A percentile compares a stretch with the other conserved stretches of the same genome.
Conservation (phyloP, 768 basidiomycete species). For the Phanerochaete carnosa region DNA sequence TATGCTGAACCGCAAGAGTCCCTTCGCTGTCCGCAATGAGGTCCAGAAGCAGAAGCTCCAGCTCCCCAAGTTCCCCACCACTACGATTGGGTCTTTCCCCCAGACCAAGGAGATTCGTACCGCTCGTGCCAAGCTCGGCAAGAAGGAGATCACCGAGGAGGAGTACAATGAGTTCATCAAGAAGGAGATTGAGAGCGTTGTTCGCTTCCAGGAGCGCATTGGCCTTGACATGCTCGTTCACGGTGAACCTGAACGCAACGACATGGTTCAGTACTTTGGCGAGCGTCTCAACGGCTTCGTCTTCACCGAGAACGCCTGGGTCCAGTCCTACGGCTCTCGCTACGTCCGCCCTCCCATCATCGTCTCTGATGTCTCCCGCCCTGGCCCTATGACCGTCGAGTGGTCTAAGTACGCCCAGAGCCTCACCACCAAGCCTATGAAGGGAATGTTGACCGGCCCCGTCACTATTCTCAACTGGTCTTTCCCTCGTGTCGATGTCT, state of each 20-base stretch:
- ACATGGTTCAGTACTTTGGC: constrained; percentile 99
- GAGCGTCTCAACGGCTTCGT: constrained; percentile 93
- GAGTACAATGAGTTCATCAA: constrained; percentile 98
- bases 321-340: constrained; percentile 98
- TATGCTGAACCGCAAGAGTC: constrained; percentile 82
- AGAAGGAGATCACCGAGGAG: constrained; percentile 80
- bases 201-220: constrained; percentile 95
- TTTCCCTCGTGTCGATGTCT: constrained; percentile 98
- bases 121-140: constrained; percentile 92
- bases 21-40: constrained; percentile 84
- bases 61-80: constrained; percentile 97
- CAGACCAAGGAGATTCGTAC: constrained; percentile 99
- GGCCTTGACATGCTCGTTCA: constrained; percentile 97
- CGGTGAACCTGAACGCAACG: constrained; percentile 98
- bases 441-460: constrained; percentile 98
- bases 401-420: constrained; percentile 98
- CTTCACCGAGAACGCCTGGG: constrained; percentile 99
- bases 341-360: constrained; percentile 99
- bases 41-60: constrained; percentile 85
- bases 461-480: constrained; percentile 99
- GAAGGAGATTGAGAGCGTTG: constrained; percentile 92
- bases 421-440: constrained; percentile 91
- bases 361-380: constrained; percentile 95
- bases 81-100: constrained; percentile 98
- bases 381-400: constrained; percentile 89